Evolutionary conservation across 2,329 filamentous ascomycete species (phyloP).

Genomic region (Pseudogymnoascus sp.): DNA sequence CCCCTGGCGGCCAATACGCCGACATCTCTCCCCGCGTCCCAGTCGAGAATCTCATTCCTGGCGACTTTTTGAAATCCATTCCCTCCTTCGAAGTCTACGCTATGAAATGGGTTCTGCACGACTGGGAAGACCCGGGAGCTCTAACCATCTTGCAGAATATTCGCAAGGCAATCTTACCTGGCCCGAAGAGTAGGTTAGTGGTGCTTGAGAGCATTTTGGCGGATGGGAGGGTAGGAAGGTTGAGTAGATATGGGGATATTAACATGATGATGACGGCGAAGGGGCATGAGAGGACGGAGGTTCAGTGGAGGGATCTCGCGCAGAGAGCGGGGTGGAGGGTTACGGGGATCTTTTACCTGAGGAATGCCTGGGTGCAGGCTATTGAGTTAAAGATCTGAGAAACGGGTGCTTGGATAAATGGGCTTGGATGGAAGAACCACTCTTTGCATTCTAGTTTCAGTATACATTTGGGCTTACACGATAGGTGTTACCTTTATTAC

Average conservation of each 20-base stretch:
- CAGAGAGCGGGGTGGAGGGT: no score
- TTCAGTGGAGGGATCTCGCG: no score
- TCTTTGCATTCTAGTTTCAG: no score
- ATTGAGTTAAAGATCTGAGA: no score
- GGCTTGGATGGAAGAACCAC: no score
- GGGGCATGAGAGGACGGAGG: no score
- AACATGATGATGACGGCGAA: conserved; percentile 33
- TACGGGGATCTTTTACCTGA: no score
- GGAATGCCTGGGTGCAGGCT: no score
- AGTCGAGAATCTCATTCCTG: conserved; percentile 25
- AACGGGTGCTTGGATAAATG: no score
- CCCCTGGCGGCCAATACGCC: conserved; percentile 24
- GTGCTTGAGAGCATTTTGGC: conserved; percentile 33
- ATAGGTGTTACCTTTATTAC: no score
- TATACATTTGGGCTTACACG: no score
- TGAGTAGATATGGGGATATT: conserved; percentile 35
- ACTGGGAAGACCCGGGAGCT: conserved; percentile 23
- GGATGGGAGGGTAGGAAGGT: conserved; percentile 25
- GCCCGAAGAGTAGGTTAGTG: conserved; percentile 27
- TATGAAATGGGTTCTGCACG: conserved; percentile 27
- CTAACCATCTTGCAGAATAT: conserved; percentile 16
- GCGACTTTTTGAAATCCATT: conserved; percentile 33
- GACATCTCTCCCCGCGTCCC: conserved; percentile 30
- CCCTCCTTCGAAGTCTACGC: conserved; percentile 26
- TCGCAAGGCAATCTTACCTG: conserved; percentile 26